phyloP scores from a whole-genome alignment of 2,329 filamentous ascomycete species.

The Gnomoniopsis sp. region DNA sequence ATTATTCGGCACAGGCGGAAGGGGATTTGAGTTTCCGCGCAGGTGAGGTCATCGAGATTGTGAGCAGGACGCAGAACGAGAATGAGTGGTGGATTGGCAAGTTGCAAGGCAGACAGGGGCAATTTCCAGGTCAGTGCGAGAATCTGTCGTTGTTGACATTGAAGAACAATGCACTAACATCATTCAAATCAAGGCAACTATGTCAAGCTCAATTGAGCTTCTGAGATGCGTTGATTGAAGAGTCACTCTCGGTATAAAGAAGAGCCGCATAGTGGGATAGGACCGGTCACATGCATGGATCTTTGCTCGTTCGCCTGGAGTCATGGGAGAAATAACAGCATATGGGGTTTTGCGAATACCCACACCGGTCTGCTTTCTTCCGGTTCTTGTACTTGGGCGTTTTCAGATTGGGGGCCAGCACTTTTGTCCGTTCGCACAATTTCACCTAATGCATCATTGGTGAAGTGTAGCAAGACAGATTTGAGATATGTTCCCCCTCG shows the following conservation, averaged over 20 bases:
- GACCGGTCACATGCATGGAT: neutral
- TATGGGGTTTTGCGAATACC: conserved; percentile 16
- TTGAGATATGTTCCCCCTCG: too few relatives aligned
- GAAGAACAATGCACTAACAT: neutral
- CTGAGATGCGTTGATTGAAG: neutral
- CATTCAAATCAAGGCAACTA: conserved; percentile 37
- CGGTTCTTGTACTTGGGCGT: conserved; percentile 3
- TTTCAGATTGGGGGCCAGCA: neutral
- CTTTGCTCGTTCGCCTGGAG: conserved; percentile 6
- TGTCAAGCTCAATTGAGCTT: conserved; percentile 35
- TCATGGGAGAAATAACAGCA: conserved; percentile 9
- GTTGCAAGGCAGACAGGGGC: conserved; percentile 74
- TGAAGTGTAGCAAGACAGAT: too few relatives aligned
- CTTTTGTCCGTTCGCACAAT: too few relatives aligned
- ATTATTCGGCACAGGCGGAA: conserved; percentile 93
- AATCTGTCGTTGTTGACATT: neutral
- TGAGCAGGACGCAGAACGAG: conserved; percentile 77
- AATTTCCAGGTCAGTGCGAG: conserved; percentile 81
- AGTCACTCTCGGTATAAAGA: neutral
- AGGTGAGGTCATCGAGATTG: conserved; percentile 87
- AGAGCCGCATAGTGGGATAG: neutral
- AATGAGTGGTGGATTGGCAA: conserved; percentile 98
- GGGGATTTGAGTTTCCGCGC: conserved; percentile 88
- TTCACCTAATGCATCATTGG: too few relatives aligned
- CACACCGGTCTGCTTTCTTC: conserved; percentile 7